phyloP scores from a whole-genome alignment of 805 yeast species.

The Vanderwaltozyma verrucispora region DNA sequence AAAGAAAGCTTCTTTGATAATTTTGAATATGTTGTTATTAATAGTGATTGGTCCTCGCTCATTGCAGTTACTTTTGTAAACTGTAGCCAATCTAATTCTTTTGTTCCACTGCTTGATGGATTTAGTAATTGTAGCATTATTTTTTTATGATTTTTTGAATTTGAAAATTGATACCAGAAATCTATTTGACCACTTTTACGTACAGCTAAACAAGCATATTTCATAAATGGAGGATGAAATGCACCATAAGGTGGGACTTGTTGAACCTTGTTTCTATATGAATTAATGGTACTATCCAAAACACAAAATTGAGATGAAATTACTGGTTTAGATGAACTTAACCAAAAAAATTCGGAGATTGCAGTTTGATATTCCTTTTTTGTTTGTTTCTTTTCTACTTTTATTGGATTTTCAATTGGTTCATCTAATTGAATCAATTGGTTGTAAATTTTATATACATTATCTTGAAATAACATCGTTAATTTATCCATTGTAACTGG shows the following conservation, averaged over 20 bases:
- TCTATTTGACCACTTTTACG: constrained; percentile 29
- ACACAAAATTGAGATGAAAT: constrained; percentile 26
- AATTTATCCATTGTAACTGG: constrained; percentile 25
- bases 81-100: constrained; percentile 26
- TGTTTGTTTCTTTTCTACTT: constrained; percentile 32
- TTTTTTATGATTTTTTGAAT: constrained; percentile 30
- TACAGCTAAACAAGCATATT: constrained; percentile 27
- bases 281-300: constrained; percentile 18
- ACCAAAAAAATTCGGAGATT: constrained; percentile 34
- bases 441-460: constrained; percentile 23
- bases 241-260: constrained; percentile 28
- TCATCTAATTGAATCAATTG: constrained; percentile 19
- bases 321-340: constrained; percentile 30
- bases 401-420: constrained; percentile 27
- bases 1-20: constrained; percentile 18
- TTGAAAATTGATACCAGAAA: constrained; percentile 31
- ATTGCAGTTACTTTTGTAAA: constrained; percentile 26
- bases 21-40: constrained; percentile 23
- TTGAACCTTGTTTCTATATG: constrained; percentile 25
- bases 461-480: constrained; percentile 32
- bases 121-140: constrained; percentile 22
- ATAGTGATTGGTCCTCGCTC: constrained; percentile 24
- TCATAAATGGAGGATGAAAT: constrained; percentile 30
- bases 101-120: constrained; percentile 13
- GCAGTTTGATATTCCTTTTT: constrained; percentile 27